phyloP scores from a whole-genome alignment of 805 yeast species.

The Teunomyces pallodes region DNA sequence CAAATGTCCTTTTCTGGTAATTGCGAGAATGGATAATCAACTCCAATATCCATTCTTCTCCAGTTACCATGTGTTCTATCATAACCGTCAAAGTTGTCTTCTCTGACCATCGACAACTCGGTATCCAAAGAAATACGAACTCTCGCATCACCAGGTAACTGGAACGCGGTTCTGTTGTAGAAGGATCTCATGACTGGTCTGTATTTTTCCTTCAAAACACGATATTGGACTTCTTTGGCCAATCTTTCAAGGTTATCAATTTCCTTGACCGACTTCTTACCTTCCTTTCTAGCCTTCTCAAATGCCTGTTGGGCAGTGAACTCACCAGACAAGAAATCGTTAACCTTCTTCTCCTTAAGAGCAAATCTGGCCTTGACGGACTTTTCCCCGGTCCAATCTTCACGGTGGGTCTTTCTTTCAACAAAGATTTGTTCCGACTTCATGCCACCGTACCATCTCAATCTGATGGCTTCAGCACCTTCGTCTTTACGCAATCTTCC shows the following conservation, averaged over 20 bases:
- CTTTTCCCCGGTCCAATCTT: constrained; percentile 99
- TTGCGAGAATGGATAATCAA: constrained; percentile 91
- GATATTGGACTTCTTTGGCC: constrained; percentile 90
- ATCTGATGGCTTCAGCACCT: constrained; percentile 97
- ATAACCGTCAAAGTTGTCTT: constrained; percentile 91
- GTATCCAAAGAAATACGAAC: constrained; percentile 98
- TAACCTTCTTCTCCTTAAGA: constrained; percentile 86
- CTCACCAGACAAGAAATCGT: constrained; percentile 77
- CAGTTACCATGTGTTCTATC: constrained; percentile 91
- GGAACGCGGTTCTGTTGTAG: constrained; percentile 98
- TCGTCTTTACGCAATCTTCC: constrained; percentile 95
- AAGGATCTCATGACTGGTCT: constrained; percentile 96
- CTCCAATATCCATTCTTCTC: constrained; percentile 98
- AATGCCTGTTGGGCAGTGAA: constrained; percentile 87
- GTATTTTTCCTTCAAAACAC: constrained; percentile 75
- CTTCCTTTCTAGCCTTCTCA: constrained; percentile 89
- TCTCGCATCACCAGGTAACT: constrained; percentile 98
- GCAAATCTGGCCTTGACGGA: constrained; percentile 98
- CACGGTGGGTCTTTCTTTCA: constrained; percentile 97
- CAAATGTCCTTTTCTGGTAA: constrained; percentile 81
- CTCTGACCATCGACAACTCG: constrained; percentile 95
- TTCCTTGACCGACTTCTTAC: constrained; percentile 81
- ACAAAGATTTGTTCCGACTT: constrained; percentile 85
- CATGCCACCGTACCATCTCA: constrained; percentile 99
- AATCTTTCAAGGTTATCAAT: constrained; percentile 89